Evolutionary conservation across 768 basidiomycete species (phyloP).

Genomic region (Serendipita sp.): DNA sequence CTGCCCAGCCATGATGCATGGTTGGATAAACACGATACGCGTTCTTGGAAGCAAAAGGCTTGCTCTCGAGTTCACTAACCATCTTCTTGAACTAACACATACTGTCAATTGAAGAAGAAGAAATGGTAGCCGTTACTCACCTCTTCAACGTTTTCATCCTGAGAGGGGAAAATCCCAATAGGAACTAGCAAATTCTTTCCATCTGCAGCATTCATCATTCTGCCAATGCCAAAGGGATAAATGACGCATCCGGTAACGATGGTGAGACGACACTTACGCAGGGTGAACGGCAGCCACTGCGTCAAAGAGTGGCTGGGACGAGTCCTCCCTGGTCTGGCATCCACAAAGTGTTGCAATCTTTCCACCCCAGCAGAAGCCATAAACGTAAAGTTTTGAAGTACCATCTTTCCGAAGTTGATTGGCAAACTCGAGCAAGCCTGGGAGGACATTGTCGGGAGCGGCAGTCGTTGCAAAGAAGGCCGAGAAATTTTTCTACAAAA

Average conservation of each 20-base stretch:
- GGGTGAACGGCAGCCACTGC: constrained; percentile 40
- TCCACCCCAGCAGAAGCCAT: constrained; percentile 39
- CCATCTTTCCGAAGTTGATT: constrained; percentile 27
- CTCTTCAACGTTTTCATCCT: constrained; percentile 40
- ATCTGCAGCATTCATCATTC: constrained; percentile 37
- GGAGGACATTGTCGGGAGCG: constrained; percentile 24
- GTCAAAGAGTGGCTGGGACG: constrained; percentile 25
- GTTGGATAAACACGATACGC: constrained; percentile 34
- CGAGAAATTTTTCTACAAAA: constrained; percentile 23
- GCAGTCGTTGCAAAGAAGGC: constrained; percentile 42
- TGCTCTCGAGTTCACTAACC: constrained; percentile 29
- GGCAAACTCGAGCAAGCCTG: constrained; percentile 28
- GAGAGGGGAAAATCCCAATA: constrained; percentile 37
- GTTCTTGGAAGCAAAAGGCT: constrained; percentile 33
- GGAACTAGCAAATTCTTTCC: constrained; percentile 36
- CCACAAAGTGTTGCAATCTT: constrained; percentile 32
- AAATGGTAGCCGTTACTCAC: constrained; percentile 19
- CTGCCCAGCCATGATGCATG: constrained; percentile 49
- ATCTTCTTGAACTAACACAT: constrained; percentile 32
- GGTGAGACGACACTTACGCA: constrained; percentile 25
- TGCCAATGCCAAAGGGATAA: constrained; percentile 11
- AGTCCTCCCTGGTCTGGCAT: constrained; percentile 16
- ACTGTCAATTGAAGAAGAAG: neutral
- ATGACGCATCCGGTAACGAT: neutral
- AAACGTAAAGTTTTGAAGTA: constrained; percentile 29